Evolutionary conservation across 202 grass and related monocot genomes (phyloP).

Genomic region (Musa balbisiana): DNA sequence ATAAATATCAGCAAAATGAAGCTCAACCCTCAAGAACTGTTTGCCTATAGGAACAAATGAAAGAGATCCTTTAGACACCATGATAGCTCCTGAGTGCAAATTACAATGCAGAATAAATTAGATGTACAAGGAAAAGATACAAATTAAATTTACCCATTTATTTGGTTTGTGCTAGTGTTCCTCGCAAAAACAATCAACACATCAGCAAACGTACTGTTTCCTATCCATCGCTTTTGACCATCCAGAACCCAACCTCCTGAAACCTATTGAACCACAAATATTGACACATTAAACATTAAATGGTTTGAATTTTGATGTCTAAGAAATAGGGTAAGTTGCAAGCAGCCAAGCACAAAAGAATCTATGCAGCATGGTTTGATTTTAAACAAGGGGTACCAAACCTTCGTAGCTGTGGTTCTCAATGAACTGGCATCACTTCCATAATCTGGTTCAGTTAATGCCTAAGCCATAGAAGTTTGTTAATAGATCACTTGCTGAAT

Average conservation of each 20-base stretch:
- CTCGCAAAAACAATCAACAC: slow-evolving; percentile 80
- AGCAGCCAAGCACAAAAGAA: neutral
- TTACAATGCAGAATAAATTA: neutral
- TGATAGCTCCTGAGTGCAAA: neutral
- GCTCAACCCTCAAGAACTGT: neutral
- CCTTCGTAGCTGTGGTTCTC: slow-evolving; percentile 66
- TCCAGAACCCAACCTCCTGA: slow-evolving; percentile 79
- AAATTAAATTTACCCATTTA: slow-evolving; percentile 62
- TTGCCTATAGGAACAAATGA: too few relatives aligned
- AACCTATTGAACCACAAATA: slow-evolving; percentile 50
- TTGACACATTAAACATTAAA: slow-evolving; percentile 14
- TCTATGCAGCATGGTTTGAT: neutral
- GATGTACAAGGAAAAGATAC: neutral
- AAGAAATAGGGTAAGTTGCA: too few relatives aligned
- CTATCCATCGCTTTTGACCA: slow-evolving; percentile 98
- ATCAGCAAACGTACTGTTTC: slow-evolving; percentile 95
- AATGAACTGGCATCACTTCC: slow-evolving; percentile 93
- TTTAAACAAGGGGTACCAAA: slow-evolving; percentile 24
- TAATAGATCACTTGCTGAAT: neutral
- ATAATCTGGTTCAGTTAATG: slow-evolving; percentile 86
- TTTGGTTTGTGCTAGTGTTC: slow-evolving; percentile 77
- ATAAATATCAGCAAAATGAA: neutral
- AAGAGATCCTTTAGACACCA: too few relatives aligned
- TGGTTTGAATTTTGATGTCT: neutral
- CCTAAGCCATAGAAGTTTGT: slow-evolving; percentile 34